These are phyloP conservation scores for Cryptosporidium sp. DNA, from an alignment of 169 alveolate species.

Conservation along the genomic window DNA sequence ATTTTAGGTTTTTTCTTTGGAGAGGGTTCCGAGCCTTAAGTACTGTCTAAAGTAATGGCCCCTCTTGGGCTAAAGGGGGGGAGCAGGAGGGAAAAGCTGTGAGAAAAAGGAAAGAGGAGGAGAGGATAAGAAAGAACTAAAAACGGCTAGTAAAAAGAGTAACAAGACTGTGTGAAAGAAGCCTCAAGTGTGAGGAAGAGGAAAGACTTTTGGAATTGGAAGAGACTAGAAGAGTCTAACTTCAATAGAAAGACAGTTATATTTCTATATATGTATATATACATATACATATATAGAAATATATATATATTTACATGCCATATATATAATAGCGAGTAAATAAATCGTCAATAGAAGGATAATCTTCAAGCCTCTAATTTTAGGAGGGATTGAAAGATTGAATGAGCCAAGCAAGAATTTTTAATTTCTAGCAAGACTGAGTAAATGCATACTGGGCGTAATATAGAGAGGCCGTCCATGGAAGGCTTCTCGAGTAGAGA, in stretches of 20 bases:
- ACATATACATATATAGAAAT: not conserved
- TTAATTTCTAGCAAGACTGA: not conserved
- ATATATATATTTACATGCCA: no score
- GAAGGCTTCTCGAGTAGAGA: slow-evolving; percentile 30
- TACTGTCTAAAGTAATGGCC: slow-evolving; percentile 33
- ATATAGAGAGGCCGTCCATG: slow-evolving; percentile 30
- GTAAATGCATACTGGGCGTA: slow-evolving; percentile 32
- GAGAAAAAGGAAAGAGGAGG: not conserved
- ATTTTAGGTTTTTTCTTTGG: not conserved
- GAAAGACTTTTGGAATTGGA: not conserved
- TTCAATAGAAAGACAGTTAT: not conserved
- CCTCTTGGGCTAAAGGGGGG: not conserved
- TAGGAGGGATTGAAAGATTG: not conserved
- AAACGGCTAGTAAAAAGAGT: not conserved
- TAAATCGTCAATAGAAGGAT: not conserved
- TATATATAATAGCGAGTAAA: no score
- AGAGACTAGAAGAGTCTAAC: not conserved
- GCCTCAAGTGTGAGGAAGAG: not conserved
- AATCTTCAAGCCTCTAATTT: not conserved
- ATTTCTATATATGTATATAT: not conserved
- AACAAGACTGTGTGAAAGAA: slow-evolving; percentile 3
- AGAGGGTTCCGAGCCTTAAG: slow-evolving; percentile 54
- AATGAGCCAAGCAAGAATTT: slow-evolving; percentile 3
- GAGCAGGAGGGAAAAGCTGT: slow-evolving; percentile 22
- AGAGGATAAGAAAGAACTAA: not conserved